Base-by-base conservation (phyloP, 768 basidiomycete genomes). In the Rhizopogon vesiculosus region DNA sequence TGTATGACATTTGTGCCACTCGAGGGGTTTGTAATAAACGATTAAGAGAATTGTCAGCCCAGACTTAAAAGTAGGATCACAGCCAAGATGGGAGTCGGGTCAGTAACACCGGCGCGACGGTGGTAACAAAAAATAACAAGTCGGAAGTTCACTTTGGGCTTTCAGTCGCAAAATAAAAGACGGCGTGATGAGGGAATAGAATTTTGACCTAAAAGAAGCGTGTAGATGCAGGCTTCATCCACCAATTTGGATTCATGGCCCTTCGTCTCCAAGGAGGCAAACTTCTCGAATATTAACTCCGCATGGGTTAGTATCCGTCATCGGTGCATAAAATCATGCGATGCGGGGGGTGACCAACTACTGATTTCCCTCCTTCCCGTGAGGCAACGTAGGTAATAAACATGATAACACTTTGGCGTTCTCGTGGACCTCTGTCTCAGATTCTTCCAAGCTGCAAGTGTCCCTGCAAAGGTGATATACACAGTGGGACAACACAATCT, bases 1-100 rank as follows among this genome's bases (percentile, higher is more conserved):
- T 72, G 68, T 77, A 76, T 54, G 81, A 78, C 83, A 85, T 84
- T 50, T 46, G 44, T 42, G 44, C 40, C 49, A 43, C 43, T 42
- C 51, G 51, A 53, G 53, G 59, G 42, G 51, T 52, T 63, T 61
- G 59, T 57, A 60, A 60, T 57, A 50, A 58, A 61, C 54, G 42
- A 59, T 59, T 60, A 63, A 63, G 63, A 64, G 61, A 61, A 56
- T 38, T 55, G 58, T 56, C 46, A 53, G 48, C 12, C 56, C 55
- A 67, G 56, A 61, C 58, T 64, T 66, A 71, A 69, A 61, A 56
- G 59, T 7, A 35, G 19, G 35, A 51, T 39, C 8, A 51, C n/a
- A n/a, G 54, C 12, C n/a, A 54, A 65, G 65, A 62, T 66, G 64
- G 40, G 49, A 58, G 65, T 69, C 69, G 69, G 68, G 58, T 22